phyloP scores from a whole-genome alignment of 345 rosid genomes.

The Camelina hispida region DNA sequence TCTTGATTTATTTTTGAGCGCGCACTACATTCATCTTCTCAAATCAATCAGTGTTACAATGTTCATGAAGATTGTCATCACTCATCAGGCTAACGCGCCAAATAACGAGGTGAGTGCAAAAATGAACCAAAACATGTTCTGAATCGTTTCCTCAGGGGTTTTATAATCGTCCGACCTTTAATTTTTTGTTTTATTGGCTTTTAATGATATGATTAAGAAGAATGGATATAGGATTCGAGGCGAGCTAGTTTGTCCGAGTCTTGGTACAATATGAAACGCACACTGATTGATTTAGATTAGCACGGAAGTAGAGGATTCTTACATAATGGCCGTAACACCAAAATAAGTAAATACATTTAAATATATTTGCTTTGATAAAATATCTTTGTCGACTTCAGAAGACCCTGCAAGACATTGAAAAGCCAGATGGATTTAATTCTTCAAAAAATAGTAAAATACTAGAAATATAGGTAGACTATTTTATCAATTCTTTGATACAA shows the following conservation, averaged over 20 bases:
- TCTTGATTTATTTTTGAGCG: background rate
- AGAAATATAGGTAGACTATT: background rate
- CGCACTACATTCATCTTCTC: too few relatives aligned
- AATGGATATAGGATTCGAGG: background rate
- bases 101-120: slow-evolving; percentile 20
- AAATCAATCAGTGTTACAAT: too few relatives aligned
- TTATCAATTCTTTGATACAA: background rate
- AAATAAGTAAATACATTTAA: slow-evolving; percentile 30
- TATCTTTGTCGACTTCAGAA: slow-evolving; percentile 27
- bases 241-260: slow-evolving; percentile 7
- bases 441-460: background rate
- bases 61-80: slow-evolving; percentile 20
- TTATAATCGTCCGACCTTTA: slow-evolving; percentile 13
- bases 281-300: slow-evolving; percentile 32
- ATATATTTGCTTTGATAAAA: slow-evolving; percentile 24
- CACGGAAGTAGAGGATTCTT: slow-evolving; percentile 20
- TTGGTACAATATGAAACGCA: slow-evolving; percentile 18
- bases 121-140: slow-evolving; percentile 15
- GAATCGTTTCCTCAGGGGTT: background rate
- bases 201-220: slow-evolving; percentile 6
- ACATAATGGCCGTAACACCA: slow-evolving; percentile 33
- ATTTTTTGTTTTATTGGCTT: slow-evolving; percentile 1
- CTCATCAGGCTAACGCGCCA: slow-evolving; percentile 14
- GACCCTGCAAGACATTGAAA: slow-evolving; percentile 35
- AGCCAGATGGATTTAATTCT: slow-evolving; percentile 2